Evolutionary conservation across 1,284 basidiomycete genomes (phyloP), one percentile per base, ranked within the genome.

Genomic region (Ganoderma multipileum): DNA sequence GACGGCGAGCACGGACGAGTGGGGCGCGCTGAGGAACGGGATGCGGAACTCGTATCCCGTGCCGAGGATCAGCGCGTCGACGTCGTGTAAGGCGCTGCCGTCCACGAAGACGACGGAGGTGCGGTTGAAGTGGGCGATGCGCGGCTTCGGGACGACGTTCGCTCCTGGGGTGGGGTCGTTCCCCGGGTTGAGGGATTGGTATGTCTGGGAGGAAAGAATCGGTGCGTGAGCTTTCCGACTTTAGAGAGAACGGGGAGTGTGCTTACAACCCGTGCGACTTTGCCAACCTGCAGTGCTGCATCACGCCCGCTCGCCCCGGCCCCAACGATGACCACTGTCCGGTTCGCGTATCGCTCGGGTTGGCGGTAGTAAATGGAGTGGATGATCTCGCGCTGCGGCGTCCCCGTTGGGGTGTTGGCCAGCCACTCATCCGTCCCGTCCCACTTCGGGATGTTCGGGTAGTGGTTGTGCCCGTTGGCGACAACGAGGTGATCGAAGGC

Each of bases 331-430:
- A 89, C 72, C 0, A 89, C 84, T 0, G 79, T 82, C 47, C 75
- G 81, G 26, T 82, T 81, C 28, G 71, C 68, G 72, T 85, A 89
- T 9, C 73, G 77, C 55, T 84, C 78, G 4, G 87, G 85, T 20
- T 81, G 74, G 39, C 87, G 83, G 73, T 87, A 89, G 75, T 83
- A 89, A n/a, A 88, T 80, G 3, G 86, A 85, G 74, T 89, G 87
- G 26, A 85, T 44, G 2, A 88, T 81, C 69, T 84, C 79, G 28
- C 83, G 78, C 61, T 71, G 69, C 2, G 74, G 74, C 4, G 66
- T 65, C 9, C 78, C 79, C 3, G 69, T 42, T 3, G 76, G 73
- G 4, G 74, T 74, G 41, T 74, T 76, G 16, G 72, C 75, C 16
- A 87, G 72, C 88, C 88, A 89, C 4, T 79, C 79, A 4, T 85